Conservation (phyloP, 176 grass and related monocot genomes). For the Oropetium thomaeum region DNA sequence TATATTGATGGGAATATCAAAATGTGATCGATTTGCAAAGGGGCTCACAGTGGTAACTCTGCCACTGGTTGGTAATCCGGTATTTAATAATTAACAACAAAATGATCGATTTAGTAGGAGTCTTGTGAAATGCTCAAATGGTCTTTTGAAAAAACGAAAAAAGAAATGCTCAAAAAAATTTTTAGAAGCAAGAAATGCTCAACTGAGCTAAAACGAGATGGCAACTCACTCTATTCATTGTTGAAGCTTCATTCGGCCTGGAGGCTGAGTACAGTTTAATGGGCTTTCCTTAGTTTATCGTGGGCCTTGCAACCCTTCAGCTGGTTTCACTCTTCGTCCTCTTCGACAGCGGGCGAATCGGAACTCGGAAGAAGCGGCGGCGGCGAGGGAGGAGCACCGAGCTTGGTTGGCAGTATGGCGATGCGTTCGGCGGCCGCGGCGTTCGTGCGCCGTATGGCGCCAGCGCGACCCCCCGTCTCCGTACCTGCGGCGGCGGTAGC, state of each 20-base stretch:
- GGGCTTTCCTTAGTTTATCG: too few species aligned
- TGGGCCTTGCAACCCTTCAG: too few species aligned
- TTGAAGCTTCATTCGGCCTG: too few species aligned
- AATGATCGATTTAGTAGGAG: not conserved
- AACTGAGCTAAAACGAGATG: conserved; percentile 4
- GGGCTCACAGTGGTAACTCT: too few species aligned
- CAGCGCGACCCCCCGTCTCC: conserved; percentile 10
- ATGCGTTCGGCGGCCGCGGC: conserved; percentile 28
- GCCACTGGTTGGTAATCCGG: too few species aligned
- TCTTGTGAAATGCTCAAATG: not conserved
- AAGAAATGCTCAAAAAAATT: too few species aligned
- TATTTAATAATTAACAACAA: too few species aligned
- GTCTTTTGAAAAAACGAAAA: too few species aligned
- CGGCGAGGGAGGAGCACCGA: conserved; percentile 23
- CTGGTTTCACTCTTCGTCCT: too few species aligned
- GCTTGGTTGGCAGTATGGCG: conserved; percentile 46
- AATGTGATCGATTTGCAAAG: conserved; percentile 9
- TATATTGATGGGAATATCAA: not conserved
- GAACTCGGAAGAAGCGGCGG: not conserved
- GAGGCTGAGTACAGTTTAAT: too few species aligned
- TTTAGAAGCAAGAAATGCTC: too few species aligned
- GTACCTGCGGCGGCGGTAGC: not conserved
- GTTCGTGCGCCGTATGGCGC: conserved; percentile 38
- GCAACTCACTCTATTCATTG: conserved; percentile 8
- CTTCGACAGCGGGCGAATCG: too few species aligned